Base-by-base conservation (phyloP, 2,329 filamentous ascomycete genomes). In the Fusarium pseudoanthophilum region DNA sequence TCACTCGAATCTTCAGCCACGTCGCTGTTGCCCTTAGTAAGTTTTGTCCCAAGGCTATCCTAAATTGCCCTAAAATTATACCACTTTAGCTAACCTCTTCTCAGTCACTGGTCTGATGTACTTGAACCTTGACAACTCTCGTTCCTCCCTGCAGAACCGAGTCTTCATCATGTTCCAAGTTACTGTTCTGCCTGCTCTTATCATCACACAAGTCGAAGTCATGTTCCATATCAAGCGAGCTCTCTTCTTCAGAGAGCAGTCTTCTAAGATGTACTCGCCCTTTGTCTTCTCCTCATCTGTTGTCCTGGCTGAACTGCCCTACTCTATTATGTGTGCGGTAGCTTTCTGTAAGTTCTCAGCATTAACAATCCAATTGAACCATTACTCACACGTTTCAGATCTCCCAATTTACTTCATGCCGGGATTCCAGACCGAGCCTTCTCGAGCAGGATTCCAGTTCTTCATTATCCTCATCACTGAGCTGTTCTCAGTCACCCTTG, bases 151-250 rank as follows among this genome's bases (percentile, higher is more conserved):
- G 9, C 95, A 97, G 82, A 93, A 96, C 85, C 91, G 92, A 68
- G 89, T 97, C 71, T 97, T 97, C 82, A 90, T 95, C 82, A 93
- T 96, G 81, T 97, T 97, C 88, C 94, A 97, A 80, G 90, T 95
- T 58, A 94, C 93, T 0, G 93, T 97, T 28, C 87, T 97, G 32
- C 94, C 94, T 0, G 93, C 93, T 2, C 86, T 97, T 36, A 94
- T 97, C 80, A 90, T 97, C 64, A 90, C 91, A 2, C 94, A 97
- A 78, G 92, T 97, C 60, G 92, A 97, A 81, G 79, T 84, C 45
- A 95, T 95, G 84, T 97, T 93, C 81, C 92, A 95, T 78, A 85
- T 95, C 77, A 91, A 92, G 70, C 90, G 94, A 48, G 87, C 93
- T 78, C 92, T 97, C 72, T 95, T 93, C 84, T 96, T 95, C 87